phyloP scores from a whole-genome alignment of 192 early-diverging fungal genomes.

The Backusella sp. region DNA sequence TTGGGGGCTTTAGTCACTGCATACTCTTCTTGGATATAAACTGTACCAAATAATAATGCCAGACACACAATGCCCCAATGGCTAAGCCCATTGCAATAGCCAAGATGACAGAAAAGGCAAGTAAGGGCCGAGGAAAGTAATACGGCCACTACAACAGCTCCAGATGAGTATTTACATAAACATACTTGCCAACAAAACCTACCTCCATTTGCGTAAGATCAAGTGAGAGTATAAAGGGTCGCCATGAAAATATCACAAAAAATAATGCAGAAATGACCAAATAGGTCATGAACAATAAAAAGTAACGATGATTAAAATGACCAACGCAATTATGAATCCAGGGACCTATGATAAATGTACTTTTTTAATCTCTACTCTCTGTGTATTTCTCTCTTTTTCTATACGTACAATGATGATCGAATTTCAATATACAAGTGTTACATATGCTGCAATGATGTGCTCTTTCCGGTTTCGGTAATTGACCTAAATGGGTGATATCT shows the following conservation, averaged over 20 bases:
- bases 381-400: too few relatives aligned
- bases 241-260: constrained; percentile 43
- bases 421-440: constrained; percentile 70
- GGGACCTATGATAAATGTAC: constrained; percentile 42
- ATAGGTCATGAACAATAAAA: constrained; percentile 70
- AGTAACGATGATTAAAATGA: constrained; percentile 72
- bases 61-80: constrained; percentile 48
- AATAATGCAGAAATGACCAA: constrained; percentile 47
- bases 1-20: not conserved
- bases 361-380: not conserved
- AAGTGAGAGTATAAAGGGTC: constrained; percentile 46
- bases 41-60: constrained; percentile 62
- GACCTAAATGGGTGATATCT: constrained; percentile 41
- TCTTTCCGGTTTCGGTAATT: constrained; percentile 74
- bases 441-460: constrained; percentile 81
- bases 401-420: constrained; percentile 62
- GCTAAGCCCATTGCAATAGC: constrained; percentile 55
- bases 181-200: not conserved
- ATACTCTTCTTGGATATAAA: not conserved
- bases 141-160: constrained; percentile 48
- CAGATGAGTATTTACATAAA: not conserved
- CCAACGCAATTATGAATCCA: constrained; percentile 86
- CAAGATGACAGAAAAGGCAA: constrained; percentile 50
- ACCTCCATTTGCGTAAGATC: constrained; percentile 42
- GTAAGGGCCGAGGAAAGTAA: constrained; percentile 46